Evolutionary conservation across 2,329 filamentous ascomycete species (phyloP), one percentile per base, ranked within the genome.

Genomic region (Sphaceloma murrayae): DNA sequence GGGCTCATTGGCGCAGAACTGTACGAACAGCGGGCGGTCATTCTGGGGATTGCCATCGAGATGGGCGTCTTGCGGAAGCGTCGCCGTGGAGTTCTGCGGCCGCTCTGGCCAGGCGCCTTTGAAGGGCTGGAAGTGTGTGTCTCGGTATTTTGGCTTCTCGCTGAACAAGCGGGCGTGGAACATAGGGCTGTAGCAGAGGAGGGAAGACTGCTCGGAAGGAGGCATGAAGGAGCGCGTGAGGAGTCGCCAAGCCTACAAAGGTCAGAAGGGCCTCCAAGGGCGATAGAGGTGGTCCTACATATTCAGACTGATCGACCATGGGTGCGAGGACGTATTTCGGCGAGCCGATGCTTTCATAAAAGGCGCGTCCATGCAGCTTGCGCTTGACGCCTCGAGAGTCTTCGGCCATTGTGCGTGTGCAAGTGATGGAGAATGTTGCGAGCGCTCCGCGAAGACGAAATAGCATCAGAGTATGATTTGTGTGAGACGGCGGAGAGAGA

Each of bases 261-360:
- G n/a, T 38, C 4, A 44, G 3, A 4, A 4, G 14, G n/a, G 2
- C 9, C 6, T 21, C 13, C 24, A 27, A 34, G 17, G 31, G 7
- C n/a, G 21, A 16, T 16, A 18, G 32, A 7, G 42, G 50, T 47
- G 34, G 69, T n/a, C 81, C 52, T 70, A 94, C 88, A 68, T 96
- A 95, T 69, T 98, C 91, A 22, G 87, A 95, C 63, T 95, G 85
- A 59, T 98, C 89, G 16, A 98, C 91, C 91, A 98, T 98, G 26
- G 91, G 91, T 24, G 91, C 91, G 45, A 98, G 74, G 21, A 98
- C 77, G 52, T 83, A 80, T 65, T 85, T 94, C 2, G 91, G 91
- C 48, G 82, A 88, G 16, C 91, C 91, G 49, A 98, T 82, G 59
- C 85, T 94, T 67, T 95, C 80, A 59, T 96, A 98, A 61, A 98